phyloP scores from a whole-genome alignment of 495 filamentous ascomycete genomes.

The Daldinia concentrica region DNA sequence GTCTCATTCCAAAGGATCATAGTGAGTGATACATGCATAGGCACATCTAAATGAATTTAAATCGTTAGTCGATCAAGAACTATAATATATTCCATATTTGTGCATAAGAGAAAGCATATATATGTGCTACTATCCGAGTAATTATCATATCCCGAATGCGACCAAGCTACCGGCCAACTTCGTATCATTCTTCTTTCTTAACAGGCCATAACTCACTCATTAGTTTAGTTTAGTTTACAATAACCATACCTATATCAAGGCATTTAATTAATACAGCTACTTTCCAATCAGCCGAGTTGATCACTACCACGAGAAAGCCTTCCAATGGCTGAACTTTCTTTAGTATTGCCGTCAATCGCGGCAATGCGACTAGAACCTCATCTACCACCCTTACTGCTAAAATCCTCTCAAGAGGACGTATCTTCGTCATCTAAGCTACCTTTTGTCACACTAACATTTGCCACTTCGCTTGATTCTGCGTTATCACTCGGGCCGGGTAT shows the following conservation, averaged over 20 bases:
- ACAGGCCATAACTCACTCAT: too few species aligned
- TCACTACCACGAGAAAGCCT: background rate
- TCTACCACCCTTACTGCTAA: slow-evolving; percentile 28
- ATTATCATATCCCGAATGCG: too few species aligned
- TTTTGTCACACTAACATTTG: slow-evolving; percentile 80
- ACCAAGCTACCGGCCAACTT: background rate
- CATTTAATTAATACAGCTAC: background rate
- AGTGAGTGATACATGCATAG: background rate
- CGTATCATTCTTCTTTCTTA: background rate
- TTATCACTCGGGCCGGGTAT: slow-evolving; percentile 77
- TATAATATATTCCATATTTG: too few species aligned
- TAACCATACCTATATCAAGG: background rate
- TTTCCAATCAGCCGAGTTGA: background rate
- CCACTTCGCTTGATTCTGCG: slow-evolving; percentile 85
- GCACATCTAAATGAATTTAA: too few species aligned
- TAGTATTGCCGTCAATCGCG: slow-evolving; percentile 39
- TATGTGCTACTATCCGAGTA: too few species aligned
- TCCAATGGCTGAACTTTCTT: slow-evolving; percentile 38
- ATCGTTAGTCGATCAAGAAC: too few species aligned
- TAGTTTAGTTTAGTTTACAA: background rate
- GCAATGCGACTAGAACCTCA: slow-evolving; percentile 43
- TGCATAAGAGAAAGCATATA: too few species aligned
- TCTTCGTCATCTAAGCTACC: slow-evolving; percentile 31
- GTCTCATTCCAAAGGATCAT: too few species aligned
- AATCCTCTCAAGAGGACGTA: slow-evolving; percentile 1